Evolutionary conservation across 176 grass and related monocot species (phyloP).

Genomic region (Cenchrus fungigraminus): DNA sequence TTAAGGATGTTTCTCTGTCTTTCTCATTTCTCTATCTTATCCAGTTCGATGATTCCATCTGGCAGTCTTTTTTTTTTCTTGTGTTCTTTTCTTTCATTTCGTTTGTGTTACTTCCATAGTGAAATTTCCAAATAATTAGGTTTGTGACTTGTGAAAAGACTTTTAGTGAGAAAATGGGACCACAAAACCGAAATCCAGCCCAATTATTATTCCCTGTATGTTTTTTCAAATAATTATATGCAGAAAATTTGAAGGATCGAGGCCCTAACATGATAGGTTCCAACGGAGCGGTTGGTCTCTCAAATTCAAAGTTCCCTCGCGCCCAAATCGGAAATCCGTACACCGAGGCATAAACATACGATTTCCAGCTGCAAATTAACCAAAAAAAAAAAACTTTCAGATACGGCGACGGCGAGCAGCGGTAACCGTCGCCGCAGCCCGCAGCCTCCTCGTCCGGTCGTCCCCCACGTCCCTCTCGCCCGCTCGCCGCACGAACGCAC

Average conservation of each 20-base stretch:
- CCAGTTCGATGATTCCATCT: neutral
- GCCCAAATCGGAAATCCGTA: neutral
- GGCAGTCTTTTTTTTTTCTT: neutral
- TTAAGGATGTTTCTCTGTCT: too few species aligned
- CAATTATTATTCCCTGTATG: too few species aligned
- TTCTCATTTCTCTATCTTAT: too few species aligned
- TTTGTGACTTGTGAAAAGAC: too few species aligned
- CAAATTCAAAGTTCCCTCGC: neutral
- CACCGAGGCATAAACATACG: too few species aligned
- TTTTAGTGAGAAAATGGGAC: too few species aligned
- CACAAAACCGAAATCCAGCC: too few species aligned
- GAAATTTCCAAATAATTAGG: too few species aligned
- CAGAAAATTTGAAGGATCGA: neutral
- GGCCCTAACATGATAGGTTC: neutral
- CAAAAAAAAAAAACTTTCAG: neutral
- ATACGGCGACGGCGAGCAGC: neutral
- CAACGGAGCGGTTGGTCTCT: neutral
- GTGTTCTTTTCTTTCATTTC: too few species aligned
- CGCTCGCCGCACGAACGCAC: constrained; percentile 9
- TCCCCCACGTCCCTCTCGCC: neutral
- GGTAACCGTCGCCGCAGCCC: neutral
- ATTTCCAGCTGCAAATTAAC: neutral
- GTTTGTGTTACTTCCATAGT: too few species aligned
- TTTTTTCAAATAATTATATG: neutral
- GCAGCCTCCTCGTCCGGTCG: neutral